phyloP scores from a whole-genome alignment of 1,284 basidiomycete species.

The Hemileia vastatrix region DNA sequence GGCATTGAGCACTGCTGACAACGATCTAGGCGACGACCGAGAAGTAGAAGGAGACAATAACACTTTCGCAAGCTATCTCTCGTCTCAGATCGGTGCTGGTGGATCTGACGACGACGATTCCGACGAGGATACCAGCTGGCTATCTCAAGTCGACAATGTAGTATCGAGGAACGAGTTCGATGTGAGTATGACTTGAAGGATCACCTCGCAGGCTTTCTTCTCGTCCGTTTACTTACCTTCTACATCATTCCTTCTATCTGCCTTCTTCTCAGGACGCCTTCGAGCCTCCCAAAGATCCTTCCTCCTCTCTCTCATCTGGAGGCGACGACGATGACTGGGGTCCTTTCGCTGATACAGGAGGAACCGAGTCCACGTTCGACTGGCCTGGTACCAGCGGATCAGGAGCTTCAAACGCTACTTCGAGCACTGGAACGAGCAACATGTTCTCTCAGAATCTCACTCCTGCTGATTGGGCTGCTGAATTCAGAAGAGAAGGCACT shows the following conservation, averaged over 20 bases:
- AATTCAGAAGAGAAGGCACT: constrained; percentile 30
- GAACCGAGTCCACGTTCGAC: constrained; percentile 13
- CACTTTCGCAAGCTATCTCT: constrained; percentile 41
- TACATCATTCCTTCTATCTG: neutral
- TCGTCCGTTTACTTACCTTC: neutral
- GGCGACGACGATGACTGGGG: constrained; percentile 42
- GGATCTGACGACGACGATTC: constrained; percentile 38
- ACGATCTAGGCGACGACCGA: constrained; percentile 19
- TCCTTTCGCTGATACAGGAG: constrained; percentile 34
- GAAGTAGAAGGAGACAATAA: constrained; percentile 25
- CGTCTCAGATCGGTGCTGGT: constrained; percentile 37
- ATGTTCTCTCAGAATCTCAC: constrained; percentile 37
- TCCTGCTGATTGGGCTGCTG: constrained; percentile 42
- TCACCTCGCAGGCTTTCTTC: neutral
- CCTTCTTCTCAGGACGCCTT: constrained; percentile 23
- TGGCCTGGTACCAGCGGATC: constrained; percentile 13
- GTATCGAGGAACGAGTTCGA: constrained; percentile 30
- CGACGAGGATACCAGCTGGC: constrained; percentile 37
- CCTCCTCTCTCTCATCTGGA: neutral
- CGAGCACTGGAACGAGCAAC: constrained; percentile 15
- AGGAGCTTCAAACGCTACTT: constrained; percentile 10
- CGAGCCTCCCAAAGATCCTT: constrained; percentile 17
- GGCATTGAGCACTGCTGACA: constrained; percentile 25
- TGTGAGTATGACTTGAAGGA: constrained; percentile 2
- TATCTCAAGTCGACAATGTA: constrained; percentile 27